phyloP scores from a whole-genome alignment of 805 yeast genomes.

The Saccharomycopsis fibuligera region DNA sequence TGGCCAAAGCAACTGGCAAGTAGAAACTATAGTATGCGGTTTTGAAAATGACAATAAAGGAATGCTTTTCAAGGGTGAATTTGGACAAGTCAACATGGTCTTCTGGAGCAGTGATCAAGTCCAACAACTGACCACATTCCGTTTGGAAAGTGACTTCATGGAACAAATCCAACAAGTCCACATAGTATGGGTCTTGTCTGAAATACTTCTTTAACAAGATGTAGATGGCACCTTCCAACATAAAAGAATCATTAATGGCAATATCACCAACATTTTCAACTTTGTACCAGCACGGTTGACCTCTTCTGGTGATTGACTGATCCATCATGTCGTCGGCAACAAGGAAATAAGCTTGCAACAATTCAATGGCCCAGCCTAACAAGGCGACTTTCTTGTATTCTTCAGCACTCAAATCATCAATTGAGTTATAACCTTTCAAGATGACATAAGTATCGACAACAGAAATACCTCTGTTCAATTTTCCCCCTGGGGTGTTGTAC shows the following conservation, averaged over 20 bases:
- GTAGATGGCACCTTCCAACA: conserved; percentile 94
- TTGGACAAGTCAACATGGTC: conserved; percentile 83
- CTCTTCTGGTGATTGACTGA: conserved; percentile 91
- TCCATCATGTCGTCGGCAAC: conserved; percentile 99
- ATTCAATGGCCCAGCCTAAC: conserved; percentile 92
- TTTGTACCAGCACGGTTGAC: conserved; percentile 97
- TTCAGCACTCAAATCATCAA: conserved; percentile 52
- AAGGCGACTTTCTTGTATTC: conserved; percentile 83
- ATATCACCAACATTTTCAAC: conserved; percentile 75
- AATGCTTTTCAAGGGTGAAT: conserved; percentile 83
- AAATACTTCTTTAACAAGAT: conserved; percentile 83
- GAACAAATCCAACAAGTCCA: conserved; percentile 85
- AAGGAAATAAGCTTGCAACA: conserved; percentile 91
- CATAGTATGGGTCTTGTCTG: conserved; percentile 73
- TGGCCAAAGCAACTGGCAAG: conserved; percentile 94
- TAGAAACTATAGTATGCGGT: conserved; percentile 97
- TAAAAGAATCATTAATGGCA: conserved; percentile 95
- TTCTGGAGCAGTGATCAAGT: conserved; percentile 95
- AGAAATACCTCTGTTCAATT: conserved; percentile 91
- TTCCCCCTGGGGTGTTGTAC: conserved; percentile 95
- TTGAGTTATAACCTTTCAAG: conserved; percentile 54
- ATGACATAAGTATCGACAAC: conserved; percentile 89
- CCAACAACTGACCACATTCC: conserved; percentile 93
- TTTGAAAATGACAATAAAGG: conserved; percentile 91
- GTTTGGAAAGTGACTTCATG: conserved; percentile 98